These are phyloP conservation scores for Spongospora subterranea DNA, from an alignment of 208 protist species.

Conservation along the genomic window DNA sequence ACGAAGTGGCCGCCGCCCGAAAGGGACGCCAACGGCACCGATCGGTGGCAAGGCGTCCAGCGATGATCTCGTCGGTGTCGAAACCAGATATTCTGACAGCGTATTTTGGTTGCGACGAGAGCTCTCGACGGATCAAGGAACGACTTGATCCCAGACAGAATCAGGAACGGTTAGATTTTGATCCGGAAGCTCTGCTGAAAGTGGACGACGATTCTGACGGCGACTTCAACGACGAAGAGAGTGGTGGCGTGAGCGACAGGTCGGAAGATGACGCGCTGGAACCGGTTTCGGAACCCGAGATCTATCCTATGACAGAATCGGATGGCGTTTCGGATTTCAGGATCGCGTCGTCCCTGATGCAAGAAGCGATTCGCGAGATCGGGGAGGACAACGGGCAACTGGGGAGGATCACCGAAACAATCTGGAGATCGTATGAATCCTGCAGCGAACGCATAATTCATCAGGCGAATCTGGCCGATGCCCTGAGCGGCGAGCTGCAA, in stretches of 20 bases:
- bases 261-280: background rate
- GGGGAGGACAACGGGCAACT: background rate
- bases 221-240: background rate
- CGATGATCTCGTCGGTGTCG: background rate
- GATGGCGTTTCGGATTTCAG: background rate
- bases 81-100: background rate
- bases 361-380: background rate
- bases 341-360: background rate
- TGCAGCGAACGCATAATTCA: background rate
- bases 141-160: background rate
- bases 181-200: background rate
- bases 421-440: slow-evolving; percentile 39
- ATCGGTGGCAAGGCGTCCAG: background rate
- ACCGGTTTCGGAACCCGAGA: background rate
- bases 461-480: background rate
- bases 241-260: background rate
- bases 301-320: background rate
- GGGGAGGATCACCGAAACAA: background rate
- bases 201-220: background rate
- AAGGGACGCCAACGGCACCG: background rate
- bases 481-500: background rate
- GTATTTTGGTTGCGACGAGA: background rate
- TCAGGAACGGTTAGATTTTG: too few species aligned
- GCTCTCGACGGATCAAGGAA: background rate
- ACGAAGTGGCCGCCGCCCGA: background rate